These are phyloP conservation scores for Trichopus zeylanicus DNA, from an alignment of 116 monocot genomes.

Conservation along the genomic window DNA sequence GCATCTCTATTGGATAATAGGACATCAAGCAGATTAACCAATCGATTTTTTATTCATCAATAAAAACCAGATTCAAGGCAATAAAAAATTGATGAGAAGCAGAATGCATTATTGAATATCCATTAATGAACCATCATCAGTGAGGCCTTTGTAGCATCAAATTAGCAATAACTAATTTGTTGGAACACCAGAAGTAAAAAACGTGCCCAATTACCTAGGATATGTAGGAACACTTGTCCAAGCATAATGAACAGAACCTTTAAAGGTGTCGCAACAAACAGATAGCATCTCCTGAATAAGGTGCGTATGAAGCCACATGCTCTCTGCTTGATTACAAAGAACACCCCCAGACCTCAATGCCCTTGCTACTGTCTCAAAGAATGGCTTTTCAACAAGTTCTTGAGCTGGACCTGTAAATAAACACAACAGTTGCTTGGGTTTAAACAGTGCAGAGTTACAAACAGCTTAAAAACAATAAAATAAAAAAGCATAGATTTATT, in stretches of 20 bases:
- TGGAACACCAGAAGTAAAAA: neutral
- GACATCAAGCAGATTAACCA: neutral
- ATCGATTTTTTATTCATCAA: too few species aligned
- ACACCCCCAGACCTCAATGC: slow-evolving; percentile 84
- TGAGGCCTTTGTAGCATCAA: too few species aligned
- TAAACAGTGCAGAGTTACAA: too few species aligned
- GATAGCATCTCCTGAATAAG: slow-evolving; percentile 94
- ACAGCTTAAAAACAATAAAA: neutral
- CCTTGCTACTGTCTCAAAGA: slow-evolving; percentile 78
- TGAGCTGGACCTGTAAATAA: slow-evolving; percentile 67
- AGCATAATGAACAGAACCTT: slow-evolving; percentile 82
- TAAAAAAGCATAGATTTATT: too few species aligned
- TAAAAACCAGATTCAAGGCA: too few species aligned
- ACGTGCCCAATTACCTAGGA: slow-evolving; percentile 51
- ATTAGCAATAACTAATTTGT: neutral
- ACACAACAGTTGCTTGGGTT: neutral
- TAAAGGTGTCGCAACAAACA: slow-evolving; percentile 63
- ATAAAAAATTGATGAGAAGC: too few species aligned
- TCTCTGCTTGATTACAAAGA: slow-evolving; percentile 93
- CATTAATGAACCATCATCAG: too few species aligned
- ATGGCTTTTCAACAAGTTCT: slow-evolving; percentile 90
- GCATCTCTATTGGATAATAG: neutral
- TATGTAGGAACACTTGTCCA: slow-evolving; percentile 99
- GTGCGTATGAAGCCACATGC: slow-evolving; percentile 99
- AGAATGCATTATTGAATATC: too few species aligned